Conservation (phyloP, 371 early-diverging fungal species). For the Umbelopsis sp. region DNA sequence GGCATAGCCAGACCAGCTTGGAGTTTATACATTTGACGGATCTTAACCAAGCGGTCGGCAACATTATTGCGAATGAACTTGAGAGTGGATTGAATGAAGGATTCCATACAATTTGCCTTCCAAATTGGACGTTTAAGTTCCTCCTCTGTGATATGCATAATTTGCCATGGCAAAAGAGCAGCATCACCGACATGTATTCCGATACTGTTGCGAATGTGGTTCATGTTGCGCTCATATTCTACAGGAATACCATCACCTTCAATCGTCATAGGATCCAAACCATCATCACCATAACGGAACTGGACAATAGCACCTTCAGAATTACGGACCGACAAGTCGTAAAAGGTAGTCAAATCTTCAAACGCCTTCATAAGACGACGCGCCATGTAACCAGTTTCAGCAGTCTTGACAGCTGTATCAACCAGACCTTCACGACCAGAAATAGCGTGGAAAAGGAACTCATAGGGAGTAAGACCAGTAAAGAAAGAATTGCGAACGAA, state of each 20-base stretch:
- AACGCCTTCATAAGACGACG: conserved; percentile 99
- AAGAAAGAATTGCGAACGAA: conserved; percentile 98
- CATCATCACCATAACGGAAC: conserved; percentile 98
- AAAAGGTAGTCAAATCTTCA: conserved; percentile 95
- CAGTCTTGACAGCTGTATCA: conserved; percentile 99
- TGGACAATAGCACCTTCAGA: conserved; percentile 95
- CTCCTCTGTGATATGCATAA: conserved; percentile 56
- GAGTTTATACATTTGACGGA: conserved; percentile 53
- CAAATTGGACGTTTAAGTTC: conserved; percentile 58
- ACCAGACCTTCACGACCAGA: conserved; percentile 99
- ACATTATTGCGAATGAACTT: conserved; percentile 61
- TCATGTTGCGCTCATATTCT: conserved; percentile 83
- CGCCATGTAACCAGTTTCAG: conserved; percentile 99
- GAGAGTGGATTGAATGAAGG: conserved; percentile 65
- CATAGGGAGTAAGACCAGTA: conserved; percentile 94
- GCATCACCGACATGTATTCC: conserved; percentile 32
- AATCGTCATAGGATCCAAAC: conserved; percentile 94
- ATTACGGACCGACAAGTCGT: conserved; percentile 97
- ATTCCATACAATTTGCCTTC: conserved; percentile 62
- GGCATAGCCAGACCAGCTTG: conserved; percentile 61
- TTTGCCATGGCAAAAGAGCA: conserved; percentile 75
- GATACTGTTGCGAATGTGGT: conserved; percentile 55
- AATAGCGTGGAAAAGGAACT: conserved; percentile 99
- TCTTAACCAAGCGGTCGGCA: conserved; percentile 51
- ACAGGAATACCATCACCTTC: conserved; percentile 95